These are phyloP conservation scores for Elsinoe ampelina DNA, from an alignment of 2,329 filamentous ascomycete species.

Conservation along the genomic window DNA sequence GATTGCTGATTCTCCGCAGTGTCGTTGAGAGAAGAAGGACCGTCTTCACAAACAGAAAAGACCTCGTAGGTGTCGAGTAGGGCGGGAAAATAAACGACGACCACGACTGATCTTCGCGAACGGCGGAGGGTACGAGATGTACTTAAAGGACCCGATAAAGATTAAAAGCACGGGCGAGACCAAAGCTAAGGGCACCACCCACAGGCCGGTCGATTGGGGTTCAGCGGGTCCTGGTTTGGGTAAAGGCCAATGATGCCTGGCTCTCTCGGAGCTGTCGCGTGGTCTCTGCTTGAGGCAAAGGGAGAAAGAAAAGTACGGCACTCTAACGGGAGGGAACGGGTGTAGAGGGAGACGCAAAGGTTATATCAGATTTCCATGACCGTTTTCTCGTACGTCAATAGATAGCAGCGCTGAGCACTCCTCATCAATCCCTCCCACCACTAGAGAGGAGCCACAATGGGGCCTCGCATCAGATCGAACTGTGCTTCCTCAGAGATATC, in stretches of 20 bases:
- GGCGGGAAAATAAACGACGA: neutral
- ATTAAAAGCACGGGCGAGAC: conserved; percentile 5
- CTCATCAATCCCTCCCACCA: neutral
- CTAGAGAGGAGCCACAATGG: neutral
- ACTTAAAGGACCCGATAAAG: conserved; percentile 10
- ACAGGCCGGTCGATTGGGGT: conserved; percentile 10
- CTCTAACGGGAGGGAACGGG: conserved; percentile 16
- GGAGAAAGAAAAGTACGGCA: neutral
- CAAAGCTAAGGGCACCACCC: neutral
- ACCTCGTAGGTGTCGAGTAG: conserved; percentile 1
- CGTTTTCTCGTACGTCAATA: conserved; percentile 18
- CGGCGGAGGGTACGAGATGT: conserved; percentile 1
- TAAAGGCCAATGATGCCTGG: neutral
- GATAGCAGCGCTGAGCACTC: conserved; percentile 17
- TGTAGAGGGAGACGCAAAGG: conserved; percentile 6
- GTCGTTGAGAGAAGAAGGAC: conserved; percentile 19
- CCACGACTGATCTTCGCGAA: conserved; percentile 4
- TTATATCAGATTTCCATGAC: conserved; percentile 9
- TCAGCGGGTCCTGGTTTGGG: conserved; percentile 6
- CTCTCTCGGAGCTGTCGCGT: conserved; percentile 5
- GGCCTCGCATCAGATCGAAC: neutral
- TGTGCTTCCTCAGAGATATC: neutral
- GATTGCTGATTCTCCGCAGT: conserved; percentile 21
- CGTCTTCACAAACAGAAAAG: neutral
- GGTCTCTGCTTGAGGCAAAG: neutral